phyloP scores from a whole-genome alignment of 2,329 filamentous ascomycete species.

The Aspergillus chevalieri region DNA sequence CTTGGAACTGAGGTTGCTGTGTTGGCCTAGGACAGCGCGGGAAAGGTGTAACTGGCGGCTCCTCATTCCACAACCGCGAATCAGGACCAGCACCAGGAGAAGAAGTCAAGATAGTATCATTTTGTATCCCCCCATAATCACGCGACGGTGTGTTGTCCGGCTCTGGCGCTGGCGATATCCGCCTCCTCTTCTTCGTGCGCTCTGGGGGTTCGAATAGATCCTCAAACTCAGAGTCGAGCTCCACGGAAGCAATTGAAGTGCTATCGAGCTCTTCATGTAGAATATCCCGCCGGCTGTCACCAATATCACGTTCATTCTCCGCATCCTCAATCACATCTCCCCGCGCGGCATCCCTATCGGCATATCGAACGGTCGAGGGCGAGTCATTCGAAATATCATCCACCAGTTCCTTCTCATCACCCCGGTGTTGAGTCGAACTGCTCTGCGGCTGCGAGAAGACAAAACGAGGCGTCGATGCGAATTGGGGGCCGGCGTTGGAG shows the following conservation, averaged over 20 bases:
- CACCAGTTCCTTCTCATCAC: neutral
- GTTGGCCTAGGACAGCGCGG: slow-evolving; percentile 1
- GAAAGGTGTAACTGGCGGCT: slow-evolving; percentile 5
- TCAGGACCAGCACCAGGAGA: slow-evolving; percentile 10
- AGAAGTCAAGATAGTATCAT: slow-evolving; percentile 16
- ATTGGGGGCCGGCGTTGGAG: slow-evolving; percentile 22
- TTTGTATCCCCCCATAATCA: slow-evolving; percentile 3
- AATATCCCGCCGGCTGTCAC: neutral
- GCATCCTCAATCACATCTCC: slow-evolving; percentile 25
- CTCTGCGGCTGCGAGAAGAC: slow-evolving; percentile 19
- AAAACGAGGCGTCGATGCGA: slow-evolving; percentile 29
- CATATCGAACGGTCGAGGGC: neutral
- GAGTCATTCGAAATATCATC: slow-evolving; percentile 1
- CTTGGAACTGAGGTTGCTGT: neutral
- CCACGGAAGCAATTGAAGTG: slow-evolving; percentile 7
- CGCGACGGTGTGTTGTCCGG: slow-evolving; percentile 2
- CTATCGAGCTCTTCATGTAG: slow-evolving; percentile 11
- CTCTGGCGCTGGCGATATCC: slow-evolving; percentile 13
- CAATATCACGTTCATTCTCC: slow-evolving; percentile 8
- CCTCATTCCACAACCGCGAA: slow-evolving; percentile 1
- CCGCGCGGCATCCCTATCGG: slow-evolving; percentile 3
- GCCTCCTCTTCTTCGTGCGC: slow-evolving; percentile 31
- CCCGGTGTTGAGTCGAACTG: neutral
- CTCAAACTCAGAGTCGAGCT: slow-evolving; percentile 22
- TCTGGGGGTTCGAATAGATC: slow-evolving; percentile 23